Conservation (phyloP, 805 yeast genomes). For the Dipodascopsis uninucleata region DNA sequence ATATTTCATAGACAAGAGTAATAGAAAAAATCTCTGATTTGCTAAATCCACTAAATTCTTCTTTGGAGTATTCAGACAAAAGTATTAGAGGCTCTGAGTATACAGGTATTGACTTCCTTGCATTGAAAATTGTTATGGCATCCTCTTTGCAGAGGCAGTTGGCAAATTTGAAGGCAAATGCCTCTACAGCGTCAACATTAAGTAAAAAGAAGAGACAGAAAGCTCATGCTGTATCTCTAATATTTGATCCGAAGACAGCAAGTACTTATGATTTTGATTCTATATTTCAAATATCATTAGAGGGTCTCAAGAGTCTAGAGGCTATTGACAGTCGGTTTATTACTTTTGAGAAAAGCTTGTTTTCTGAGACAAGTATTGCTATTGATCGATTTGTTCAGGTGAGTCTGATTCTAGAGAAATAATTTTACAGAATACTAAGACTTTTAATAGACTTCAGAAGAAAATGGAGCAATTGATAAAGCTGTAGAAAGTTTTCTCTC, state of each 20-base stretch:
- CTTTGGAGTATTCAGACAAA: too few relatives aligned
- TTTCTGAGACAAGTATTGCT: constrained; percentile 73
- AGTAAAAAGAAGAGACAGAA: constrained; percentile 75
- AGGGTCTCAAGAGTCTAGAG: constrained; percentile 70
- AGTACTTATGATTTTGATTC: constrained; percentile 91
- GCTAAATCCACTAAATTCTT: background rate
- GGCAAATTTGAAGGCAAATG: constrained; percentile 48
- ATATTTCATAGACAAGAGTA: background rate
- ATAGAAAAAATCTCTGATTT: background rate
- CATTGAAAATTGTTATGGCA: constrained; percentile 16
- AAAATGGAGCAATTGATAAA: constrained; percentile 64
- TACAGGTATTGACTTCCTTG: too few relatives aligned
- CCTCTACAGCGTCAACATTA: constrained; percentile 18
- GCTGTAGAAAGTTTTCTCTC: constrained; percentile 73
- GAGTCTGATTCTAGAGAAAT: constrained; percentile 15
- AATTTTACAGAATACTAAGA: background rate
- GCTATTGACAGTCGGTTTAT: constrained; percentile 71
- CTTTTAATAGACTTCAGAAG: constrained; percentile 52
- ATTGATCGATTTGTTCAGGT: constrained; percentile 79
- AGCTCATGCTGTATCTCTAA: constrained; percentile 81
- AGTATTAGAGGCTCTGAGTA: too few relatives aligned
- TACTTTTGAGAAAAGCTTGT: constrained; percentile 65
- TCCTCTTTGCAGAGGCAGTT: constrained; percentile 79
- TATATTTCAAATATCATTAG: constrained; percentile 65
- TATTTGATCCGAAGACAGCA: constrained; percentile 82